These are phyloP conservation scores for Botryotinia calthae DNA, from an alignment of 2,329 filamentous ascomycete genomes.

Conservation along the genomic window DNA sequence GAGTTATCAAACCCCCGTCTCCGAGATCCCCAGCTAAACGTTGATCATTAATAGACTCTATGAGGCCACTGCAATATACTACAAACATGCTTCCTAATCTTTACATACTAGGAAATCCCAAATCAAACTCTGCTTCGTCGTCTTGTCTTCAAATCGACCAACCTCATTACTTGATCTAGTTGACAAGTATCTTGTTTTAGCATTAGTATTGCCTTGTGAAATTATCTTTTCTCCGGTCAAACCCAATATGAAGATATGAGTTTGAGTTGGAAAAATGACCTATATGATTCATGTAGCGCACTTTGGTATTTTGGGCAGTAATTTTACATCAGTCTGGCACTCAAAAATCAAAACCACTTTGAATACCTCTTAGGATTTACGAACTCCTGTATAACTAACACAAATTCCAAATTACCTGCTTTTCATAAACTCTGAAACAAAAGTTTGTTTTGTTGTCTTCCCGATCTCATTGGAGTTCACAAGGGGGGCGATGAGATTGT, in stretches of 20 bases:
- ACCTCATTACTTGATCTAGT: background rate
- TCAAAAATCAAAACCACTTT: rapidly evolving
- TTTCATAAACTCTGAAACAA: background rate
- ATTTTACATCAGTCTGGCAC: background rate
- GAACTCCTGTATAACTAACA: background rate
- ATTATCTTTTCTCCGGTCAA: too few species aligned
- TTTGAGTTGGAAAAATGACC: background rate
- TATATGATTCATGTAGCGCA: too few species aligned
- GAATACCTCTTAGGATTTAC: too few species aligned
- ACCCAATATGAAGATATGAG: background rate
- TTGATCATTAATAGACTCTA: too few species aligned
- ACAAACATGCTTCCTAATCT: background rate
- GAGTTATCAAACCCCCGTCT: background rate
- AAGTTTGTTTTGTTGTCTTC: background rate
- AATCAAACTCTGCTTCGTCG: background rate
- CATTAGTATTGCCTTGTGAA: background rate
- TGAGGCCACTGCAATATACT: background rate
- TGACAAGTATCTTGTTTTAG: background rate
- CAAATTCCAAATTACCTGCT: background rate
- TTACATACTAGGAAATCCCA: rapidly evolving
- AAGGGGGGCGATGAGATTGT: background rate
- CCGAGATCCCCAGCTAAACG: background rate
- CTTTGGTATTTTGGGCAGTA: background rate
- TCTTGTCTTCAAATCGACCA: background rate
- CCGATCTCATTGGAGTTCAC: background rate